Evolutionary conservation across 2,329 filamentous ascomycete species (phyloP).

Genomic region (Aspergillus tamarii): DNA sequence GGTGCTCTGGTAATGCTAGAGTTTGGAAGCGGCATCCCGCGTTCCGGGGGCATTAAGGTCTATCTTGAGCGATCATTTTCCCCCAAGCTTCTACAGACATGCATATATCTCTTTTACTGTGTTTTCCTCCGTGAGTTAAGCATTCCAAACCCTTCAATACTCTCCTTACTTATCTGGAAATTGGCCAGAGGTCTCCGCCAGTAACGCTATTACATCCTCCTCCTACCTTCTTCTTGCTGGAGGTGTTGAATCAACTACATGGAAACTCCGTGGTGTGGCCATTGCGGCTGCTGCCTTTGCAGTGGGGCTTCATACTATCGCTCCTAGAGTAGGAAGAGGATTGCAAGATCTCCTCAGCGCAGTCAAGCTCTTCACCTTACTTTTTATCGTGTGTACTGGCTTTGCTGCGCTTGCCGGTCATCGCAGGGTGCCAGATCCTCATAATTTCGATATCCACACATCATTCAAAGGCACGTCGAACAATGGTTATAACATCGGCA

Average conservation of each 20-base stretch:
- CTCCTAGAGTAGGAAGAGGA: slow-evolving; percentile 44
- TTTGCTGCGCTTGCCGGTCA: slow-evolving; percentile 42
- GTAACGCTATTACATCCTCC: slow-evolving; percentile 29
- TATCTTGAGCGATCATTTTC: slow-evolving; percentile 53
- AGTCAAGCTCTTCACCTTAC: slow-evolving; percentile 50
- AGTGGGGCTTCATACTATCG: slow-evolving; percentile 47
- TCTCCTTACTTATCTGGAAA: neutral
- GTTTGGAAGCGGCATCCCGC: slow-evolving; percentile 50
- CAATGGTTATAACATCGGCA: slow-evolving; percentile 27
- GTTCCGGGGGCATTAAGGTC: slow-evolving; percentile 51
- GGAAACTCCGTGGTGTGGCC: slow-evolving; percentile 31
- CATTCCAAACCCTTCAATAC: neutral
- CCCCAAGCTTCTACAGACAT: slow-evolving; percentile 52
- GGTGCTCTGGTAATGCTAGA: slow-evolving; percentile 53
- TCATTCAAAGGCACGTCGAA: slow-evolving; percentile 25
- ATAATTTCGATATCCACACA: slow-evolving; percentile 42
- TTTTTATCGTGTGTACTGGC: slow-evolving; percentile 48
- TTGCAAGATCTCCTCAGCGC: slow-evolving; percentile 51
- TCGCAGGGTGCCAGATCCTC: slow-evolving; percentile 41
- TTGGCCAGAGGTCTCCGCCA: slow-evolving; percentile 21
- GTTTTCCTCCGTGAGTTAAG: slow-evolving; percentile 39
- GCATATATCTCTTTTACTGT: slow-evolving; percentile 52
- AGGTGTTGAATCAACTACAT: slow-evolving; percentile 25
- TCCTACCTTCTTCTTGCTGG: slow-evolving; percentile 30
- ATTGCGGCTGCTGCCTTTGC: slow-evolving; percentile 34